Percentiles rank a stretch among this genome's conserved stretches.
phyloP scores from a whole-genome alignment of 768 basidiomycete genomes.

The Tricholoma hemisulphureum region DNA sequence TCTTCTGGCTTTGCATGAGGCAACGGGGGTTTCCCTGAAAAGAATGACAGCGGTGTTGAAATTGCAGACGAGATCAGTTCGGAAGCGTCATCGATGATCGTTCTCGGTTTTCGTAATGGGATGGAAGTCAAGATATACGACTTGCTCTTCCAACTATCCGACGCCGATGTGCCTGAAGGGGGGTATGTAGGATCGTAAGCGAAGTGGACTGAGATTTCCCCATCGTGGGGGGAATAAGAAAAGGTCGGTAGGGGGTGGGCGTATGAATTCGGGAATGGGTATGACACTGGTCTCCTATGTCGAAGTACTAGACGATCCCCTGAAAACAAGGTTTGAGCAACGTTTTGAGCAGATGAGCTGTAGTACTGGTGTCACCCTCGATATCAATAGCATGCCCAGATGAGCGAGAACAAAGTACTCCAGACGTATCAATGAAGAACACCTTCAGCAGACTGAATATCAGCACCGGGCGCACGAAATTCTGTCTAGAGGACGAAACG shows the following conservation, averaged over 20 bases:
- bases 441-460: constrained; percentile 44
- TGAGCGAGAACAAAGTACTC: constrained; percentile 72
- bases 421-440: constrained; percentile 79
- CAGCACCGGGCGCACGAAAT: background rate
- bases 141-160: constrained; percentile 55
- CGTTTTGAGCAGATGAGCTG: background rate
- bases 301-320: constrained; percentile 69
- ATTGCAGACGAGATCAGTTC: constrained; percentile 62
- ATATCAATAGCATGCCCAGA: constrained; percentile 83
- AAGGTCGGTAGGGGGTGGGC: constrained; percentile 78
- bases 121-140: constrained; percentile 64
- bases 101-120: constrained; percentile 65
- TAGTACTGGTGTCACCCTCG: constrained; percentile 49
- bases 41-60: constrained; percentile 53
- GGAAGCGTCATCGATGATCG: constrained; percentile 70
- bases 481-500: constrained; percentile 8
- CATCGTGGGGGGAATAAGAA: constrained; percentile 50
- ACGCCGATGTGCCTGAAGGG: constrained; percentile 16
- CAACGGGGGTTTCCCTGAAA: constrained; percentile 38
- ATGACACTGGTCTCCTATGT: constrained; percentile 71
- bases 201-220: constrained; percentile 62
- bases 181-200: constrained; percentile 65
- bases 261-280: constrained; percentile 75
- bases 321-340: constrained; percentile 24
- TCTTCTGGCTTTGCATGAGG: constrained; percentile 59